Conservation (phyloP, 371 early-diverging fungal species). For the Lichtheimia ramosa region DNA sequence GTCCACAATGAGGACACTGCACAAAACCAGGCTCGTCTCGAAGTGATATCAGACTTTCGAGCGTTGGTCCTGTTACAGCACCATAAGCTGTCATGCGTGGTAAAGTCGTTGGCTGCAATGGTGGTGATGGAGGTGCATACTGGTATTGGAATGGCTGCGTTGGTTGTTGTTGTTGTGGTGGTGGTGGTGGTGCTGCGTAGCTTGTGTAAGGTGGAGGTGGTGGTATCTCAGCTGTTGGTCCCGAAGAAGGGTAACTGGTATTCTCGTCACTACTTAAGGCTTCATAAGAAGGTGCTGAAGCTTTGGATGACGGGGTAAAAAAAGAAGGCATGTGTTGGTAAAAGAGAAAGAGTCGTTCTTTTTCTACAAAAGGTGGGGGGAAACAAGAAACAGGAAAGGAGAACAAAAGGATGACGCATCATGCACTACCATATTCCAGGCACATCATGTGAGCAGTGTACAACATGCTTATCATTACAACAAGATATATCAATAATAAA, state of each 20-base stretch:
- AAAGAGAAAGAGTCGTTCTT: neutral
- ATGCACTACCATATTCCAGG: neutral
- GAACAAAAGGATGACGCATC: slow-evolving; percentile 5
- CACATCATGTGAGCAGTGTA: neutral
- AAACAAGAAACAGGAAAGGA: slow-evolving; percentile 6
- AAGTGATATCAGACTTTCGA: neutral
- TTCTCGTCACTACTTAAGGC: too few relatives aligned
- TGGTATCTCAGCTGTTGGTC: neutral
- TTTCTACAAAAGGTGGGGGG: neutral
- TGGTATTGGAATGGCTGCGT: neutral
- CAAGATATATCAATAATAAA: too few relatives aligned
- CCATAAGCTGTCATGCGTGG: neutral
- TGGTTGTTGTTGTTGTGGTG: neutral
- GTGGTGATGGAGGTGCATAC: neutral
- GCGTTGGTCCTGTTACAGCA: neutral
- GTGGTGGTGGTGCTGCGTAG: neutral
- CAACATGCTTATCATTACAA: neutral
- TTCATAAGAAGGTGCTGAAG: too few relatives aligned
- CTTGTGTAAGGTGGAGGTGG: neutral
- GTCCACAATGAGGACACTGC: slow-evolving; percentile 13
- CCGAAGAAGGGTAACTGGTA: too few relatives aligned
- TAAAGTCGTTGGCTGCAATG: neutral
- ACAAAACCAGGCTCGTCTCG: slow-evolving; percentile 8
- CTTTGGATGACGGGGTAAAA: neutral
- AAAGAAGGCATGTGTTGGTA: neutral